Base-by-base conservation (phyloP, 163 green algal species). In the Chlamydomonas reinhardtii region DNA sequence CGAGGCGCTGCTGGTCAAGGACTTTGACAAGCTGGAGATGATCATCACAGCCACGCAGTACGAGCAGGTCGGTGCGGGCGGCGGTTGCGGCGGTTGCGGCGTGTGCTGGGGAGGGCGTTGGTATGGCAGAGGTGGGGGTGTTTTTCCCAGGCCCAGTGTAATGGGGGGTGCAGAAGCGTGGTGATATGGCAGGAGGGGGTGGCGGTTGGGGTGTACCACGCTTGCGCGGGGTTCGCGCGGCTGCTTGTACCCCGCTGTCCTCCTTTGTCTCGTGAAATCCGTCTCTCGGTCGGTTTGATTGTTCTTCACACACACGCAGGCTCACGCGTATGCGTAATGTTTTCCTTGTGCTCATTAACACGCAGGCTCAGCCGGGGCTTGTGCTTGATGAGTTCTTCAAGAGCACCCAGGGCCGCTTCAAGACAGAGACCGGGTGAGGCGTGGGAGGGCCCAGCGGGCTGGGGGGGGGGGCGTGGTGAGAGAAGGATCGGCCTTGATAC, bases 21-120 rank as follows among this genome's bases (percentile, higher is more conserved):
- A 99, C 87, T 96, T 99, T 86, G 97, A 99, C 94, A 99, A 99
- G 93, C 74, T 99, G 76, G 97, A 99, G 91, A 99, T 99, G 97
- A 97, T 99, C 66, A 65, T 99, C 64, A 83, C 72, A 31, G 95
- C 95, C 19, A 52, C 88, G 31, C 94, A 98, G 84, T 98, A 87
- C 61, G 82, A 87, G n/a, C 72, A 87, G 80, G 80, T 86, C 17
- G n/a, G 25, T 34, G 12, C 14, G 17, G 68, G 29, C 20, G 37
- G 61, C 39, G 35, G 16, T 17, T n/a, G 61, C 27, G 34, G 29
- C 34, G 62, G 56, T 6, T 29, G 73, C 6, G 43, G 43, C 4
- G 6, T 43, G 37, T 66, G 0, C 29, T 52, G 34, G 19, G 12
- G 34, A 16, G 34, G 15, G 32, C 32, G 22, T 25, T 4, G 31